A percentile compares a stretch with the other conserved stretches of the same genome.
Evolutionary conservation across 331 rosid species (phyloP).

Genomic region (Malus hybrid): DNA sequence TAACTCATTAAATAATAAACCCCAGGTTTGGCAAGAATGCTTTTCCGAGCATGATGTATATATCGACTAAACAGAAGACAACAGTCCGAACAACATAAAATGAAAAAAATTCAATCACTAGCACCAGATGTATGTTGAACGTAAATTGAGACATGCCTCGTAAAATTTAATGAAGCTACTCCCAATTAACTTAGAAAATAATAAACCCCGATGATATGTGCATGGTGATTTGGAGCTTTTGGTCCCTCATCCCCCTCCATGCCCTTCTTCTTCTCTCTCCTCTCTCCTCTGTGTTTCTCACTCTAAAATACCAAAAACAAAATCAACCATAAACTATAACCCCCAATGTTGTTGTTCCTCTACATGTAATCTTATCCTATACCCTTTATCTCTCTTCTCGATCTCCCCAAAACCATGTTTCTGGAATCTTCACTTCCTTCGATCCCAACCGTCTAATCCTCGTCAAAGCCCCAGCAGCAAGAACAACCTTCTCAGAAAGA

Average conservation of each 20-base stretch:
- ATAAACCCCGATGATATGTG: conserved; percentile 7
- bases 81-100: too few relatives aligned
- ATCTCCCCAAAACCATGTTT: conserved; percentile 52
- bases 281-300: conserved; percentile 4
- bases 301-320: conserved; percentile 3
- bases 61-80: too few relatives aligned
- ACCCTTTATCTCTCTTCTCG: conserved; percentile 20
- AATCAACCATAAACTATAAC: neutral
- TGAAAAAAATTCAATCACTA: too few relatives aligned
- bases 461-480: conserved; percentile 24
- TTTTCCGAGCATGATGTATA: too few relatives aligned
- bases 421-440: conserved; percentile 48
- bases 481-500: conserved; percentile 23
- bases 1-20: too few relatives aligned
- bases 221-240: conserved; percentile 50
- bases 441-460: conserved; percentile 47
- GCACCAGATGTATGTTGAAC: too few relatives aligned
- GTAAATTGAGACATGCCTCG: too few relatives aligned
- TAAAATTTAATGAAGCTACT: too few relatives aligned
- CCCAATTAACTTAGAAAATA: neutral
- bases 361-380: conserved; percentile 36
- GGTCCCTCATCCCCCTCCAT: neutral
- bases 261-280: neutral
- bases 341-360: conserved; percentile 48
- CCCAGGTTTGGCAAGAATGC: too few relatives aligned